These are phyloP conservation scores for Diaporthe ampelina DNA, from an alignment of 2,329 filamentous ascomycete genomes.

Conservation along the genomic window DNA sequence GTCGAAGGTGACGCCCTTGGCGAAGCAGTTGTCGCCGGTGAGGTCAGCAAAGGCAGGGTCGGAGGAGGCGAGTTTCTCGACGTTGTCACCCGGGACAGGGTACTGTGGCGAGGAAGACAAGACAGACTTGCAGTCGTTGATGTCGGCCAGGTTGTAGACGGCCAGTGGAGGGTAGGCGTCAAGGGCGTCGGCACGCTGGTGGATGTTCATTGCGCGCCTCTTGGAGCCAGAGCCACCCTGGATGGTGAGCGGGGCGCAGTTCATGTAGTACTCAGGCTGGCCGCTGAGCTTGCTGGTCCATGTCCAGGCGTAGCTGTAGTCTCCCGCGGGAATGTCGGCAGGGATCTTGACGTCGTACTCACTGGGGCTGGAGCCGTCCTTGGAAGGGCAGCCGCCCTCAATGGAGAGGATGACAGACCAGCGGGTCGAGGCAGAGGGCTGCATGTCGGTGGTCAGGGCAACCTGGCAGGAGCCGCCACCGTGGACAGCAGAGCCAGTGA, in stretches of 20 bases:
- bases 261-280: slow-evolving; percentile 90
- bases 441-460: slow-evolving; percentile 79
- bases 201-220: slow-evolving; percentile 38
- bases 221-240: slow-evolving; percentile 43
- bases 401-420: slow-evolving; percentile 77
- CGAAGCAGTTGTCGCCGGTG: slow-evolving; percentile 38
- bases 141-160: slow-evolving; percentile 80
- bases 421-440: slow-evolving; percentile 74
- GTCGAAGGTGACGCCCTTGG: slow-evolving; percentile 37
- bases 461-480: slow-evolving; percentile 83
- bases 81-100: slow-evolving; percentile 74
- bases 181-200: slow-evolving; percentile 50
- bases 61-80: slow-evolving; percentile 47
- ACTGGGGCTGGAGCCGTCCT: slow-evolving; percentile 53
- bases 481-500: slow-evolving; percentile 75
- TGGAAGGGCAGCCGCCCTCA: slow-evolving; percentile 66
- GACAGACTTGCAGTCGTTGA: slow-evolving; percentile 69
- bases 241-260: slow-evolving; percentile 81
- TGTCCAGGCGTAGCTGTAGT: slow-evolving; percentile 81
- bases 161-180: slow-evolving; percentile 66
- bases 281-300: slow-evolving; percentile 81
- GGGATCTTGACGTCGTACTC: slow-evolving; percentile 78
- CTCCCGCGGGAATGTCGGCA: slow-evolving; percentile 68
- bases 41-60: slow-evolving; percentile 32
- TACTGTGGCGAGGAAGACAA: slow-evolving; percentile 73